phyloP scores from a whole-genome alignment of 805 yeast genomes.

The Metschnikowia baotianmanensis region DNA sequence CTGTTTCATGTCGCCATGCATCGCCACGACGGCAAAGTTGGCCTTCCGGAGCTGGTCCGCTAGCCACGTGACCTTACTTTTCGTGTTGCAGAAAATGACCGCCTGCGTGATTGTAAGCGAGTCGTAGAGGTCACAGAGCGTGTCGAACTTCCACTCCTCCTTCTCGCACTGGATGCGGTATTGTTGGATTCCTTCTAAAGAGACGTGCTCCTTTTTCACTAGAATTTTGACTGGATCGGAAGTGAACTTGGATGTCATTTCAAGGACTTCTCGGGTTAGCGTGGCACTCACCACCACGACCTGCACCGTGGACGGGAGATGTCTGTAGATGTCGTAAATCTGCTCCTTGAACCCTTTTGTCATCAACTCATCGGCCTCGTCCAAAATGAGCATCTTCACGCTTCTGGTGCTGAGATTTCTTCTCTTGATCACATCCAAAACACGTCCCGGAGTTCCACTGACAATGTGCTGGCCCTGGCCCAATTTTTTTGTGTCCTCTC shows the following conservation, averaged over 20 bases:
- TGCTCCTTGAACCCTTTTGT: constrained; percentile 94
- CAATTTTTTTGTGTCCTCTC: constrained; percentile 74
- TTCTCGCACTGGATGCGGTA: constrained; percentile 86
- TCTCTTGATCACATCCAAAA: constrained; percentile 85
- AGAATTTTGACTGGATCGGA: constrained; percentile 90
- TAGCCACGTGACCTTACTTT: constrained; percentile 90
- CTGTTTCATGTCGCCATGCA: constrained; percentile 97
- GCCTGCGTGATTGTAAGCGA: constrained; percentile 95
- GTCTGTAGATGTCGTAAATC: constrained; percentile 86
- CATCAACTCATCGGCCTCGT: constrained; percentile 95
- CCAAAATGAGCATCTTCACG: constrained; percentile 84
- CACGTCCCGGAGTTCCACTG: constrained; percentile 98
- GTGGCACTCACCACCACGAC: constrained; percentile 96
- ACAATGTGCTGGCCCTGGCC: constrained; percentile 84
- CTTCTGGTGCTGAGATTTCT: constrained; percentile 70
- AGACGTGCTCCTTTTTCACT: constrained; percentile 91
- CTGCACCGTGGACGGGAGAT: constrained; percentile 81
- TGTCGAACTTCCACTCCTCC: constrained; percentile 93
- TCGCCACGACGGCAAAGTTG: constrained; percentile 89
- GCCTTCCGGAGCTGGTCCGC: constrained; percentile 73
- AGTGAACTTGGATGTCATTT: constrained; percentile 88
- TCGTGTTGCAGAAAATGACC: constrained; percentile 96
- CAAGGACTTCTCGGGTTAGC: constrained; percentile 85
- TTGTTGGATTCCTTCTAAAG: constrained; percentile 93
- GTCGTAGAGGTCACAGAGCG: constrained; percentile 92